Conservation (phyloP, 306 rosid species). For the Lotus japonicus region DNA sequence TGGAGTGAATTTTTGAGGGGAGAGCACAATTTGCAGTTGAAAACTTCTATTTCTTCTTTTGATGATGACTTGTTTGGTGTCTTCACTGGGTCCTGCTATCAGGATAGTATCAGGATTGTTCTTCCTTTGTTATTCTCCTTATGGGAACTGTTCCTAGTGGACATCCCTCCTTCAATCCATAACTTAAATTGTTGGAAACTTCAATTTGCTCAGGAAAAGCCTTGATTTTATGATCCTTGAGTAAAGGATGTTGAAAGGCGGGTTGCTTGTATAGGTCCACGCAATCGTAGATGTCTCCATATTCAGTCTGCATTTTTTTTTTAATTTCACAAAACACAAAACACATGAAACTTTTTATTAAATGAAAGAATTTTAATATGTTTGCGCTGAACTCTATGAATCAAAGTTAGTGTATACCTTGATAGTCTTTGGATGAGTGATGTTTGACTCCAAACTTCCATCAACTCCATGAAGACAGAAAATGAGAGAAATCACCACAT, state of each 20-base stretch:
- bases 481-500: background rate
- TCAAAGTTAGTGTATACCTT: no score
- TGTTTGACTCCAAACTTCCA: background rate
- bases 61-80: no score
- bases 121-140: background rate
- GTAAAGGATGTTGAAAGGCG: conserved; percentile 3
- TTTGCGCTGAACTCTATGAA: no score
- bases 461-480: background rate
- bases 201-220: background rate
- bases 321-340: no score
- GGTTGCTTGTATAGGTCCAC: conserved; percentile 14
- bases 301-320: background rate
- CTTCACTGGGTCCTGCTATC: no score
- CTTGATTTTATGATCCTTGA: background rate
- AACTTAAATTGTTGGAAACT: background rate
- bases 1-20: no score
- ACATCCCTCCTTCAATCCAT: background rate
- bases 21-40: no score
- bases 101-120: no score
- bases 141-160: conserved; percentile 12
- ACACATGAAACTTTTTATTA: no score
- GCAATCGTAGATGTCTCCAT: conserved; percentile 18
- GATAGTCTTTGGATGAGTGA: no score
- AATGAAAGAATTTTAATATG: no score
- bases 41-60: no score